Percentiles rank a stretch among this genome's conserved stretches.
Evolutionary conservation across 2,329 filamentous ascomycete species (phyloP).

Genomic region (Sporothrix pallida): DNA sequence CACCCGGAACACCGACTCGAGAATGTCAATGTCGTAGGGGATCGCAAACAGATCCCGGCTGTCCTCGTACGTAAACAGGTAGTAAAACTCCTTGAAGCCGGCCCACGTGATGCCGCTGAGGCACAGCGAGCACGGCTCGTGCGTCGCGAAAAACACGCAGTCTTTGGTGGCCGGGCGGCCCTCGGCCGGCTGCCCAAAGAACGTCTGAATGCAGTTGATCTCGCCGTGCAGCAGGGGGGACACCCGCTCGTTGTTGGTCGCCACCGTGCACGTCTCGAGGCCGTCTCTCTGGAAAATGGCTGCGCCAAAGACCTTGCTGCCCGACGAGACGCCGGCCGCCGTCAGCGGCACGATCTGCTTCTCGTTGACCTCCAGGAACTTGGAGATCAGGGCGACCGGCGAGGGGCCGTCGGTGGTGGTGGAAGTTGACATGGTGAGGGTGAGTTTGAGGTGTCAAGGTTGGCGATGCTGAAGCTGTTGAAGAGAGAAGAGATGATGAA

Average conservation of each 20-base stretch:
- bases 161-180: conserved; percentile 47
- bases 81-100: conserved; percentile 62
- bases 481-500: background rate
- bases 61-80: conserved; percentile 65
- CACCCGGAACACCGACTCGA: conserved; percentile 61
- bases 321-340: conserved; percentile 54
- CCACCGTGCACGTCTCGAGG: conserved; percentile 54
- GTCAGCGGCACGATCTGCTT: conserved; percentile 59
- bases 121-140: conserved; percentile 65
- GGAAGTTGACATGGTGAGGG: background rate
- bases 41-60: conserved; percentile 61
- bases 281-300: conserved; percentile 55
- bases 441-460: too few relatives aligned
- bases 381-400: conserved; percentile 46
- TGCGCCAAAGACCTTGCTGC: conserved; percentile 63
- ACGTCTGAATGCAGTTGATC: conserved; percentile 65
- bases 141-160: conserved; percentile 64
- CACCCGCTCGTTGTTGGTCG: conserved; percentile 61
- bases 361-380: conserved; percentile 53
- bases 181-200: conserved; percentile 53
- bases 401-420: conserved; percentile 22
- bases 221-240: conserved; percentile 65
- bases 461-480: too few relatives aligned
- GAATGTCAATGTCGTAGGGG: conserved; percentile 63
- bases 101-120: conserved; percentile 64